Percentiles rank a stretch among this genome's conserved stretches.
Evolutionary conservation across 306 rosid genomes (phyloP).

Genomic region (Pterocarpus macrocarpus): DNA sequence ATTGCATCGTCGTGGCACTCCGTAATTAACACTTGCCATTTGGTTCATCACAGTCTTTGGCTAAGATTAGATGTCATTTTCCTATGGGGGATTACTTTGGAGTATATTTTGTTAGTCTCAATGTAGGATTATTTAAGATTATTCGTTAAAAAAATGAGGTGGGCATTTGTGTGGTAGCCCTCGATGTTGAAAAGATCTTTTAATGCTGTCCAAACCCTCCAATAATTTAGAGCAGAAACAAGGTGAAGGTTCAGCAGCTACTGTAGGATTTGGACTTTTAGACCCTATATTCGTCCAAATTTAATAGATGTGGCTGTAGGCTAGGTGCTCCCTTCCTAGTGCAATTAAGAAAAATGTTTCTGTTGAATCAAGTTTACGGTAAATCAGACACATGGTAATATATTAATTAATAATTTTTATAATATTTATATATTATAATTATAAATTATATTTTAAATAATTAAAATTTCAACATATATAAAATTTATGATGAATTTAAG

Average conservation of each 20-base stretch:
- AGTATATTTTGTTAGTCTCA: slow-evolving; percentile 44
- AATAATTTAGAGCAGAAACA: slow-evolving; percentile 21
- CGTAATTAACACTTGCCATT: slow-evolving; percentile 18
- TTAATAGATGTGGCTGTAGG: background rate
- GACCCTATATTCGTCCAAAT: slow-evolving; percentile 25
- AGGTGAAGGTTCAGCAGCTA: background rate
- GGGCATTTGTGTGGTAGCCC: background rate
- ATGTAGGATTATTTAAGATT: slow-evolving; percentile 19
- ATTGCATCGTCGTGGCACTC: slow-evolving; percentile 36
- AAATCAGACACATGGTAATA: too few relatives aligned
- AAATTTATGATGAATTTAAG: too few relatives aligned
- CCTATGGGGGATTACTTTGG: slow-evolving; percentile 38
- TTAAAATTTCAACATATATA: too few relatives aligned
- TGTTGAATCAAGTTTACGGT: too few relatives aligned
- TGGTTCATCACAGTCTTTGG: slow-evolving; percentile 21
- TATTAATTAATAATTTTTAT: too few relatives aligned
- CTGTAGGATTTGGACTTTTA: slow-evolving; percentile 20
- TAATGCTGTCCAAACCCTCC: slow-evolving; percentile 3
- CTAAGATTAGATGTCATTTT: slow-evolving; percentile 41
- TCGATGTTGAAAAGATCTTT: slow-evolving; percentile 15
- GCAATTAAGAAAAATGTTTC: background rate
- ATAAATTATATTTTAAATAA: too few relatives aligned
- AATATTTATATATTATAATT: too few relatives aligned
- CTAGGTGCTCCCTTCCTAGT: background rate
- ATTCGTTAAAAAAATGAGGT: slow-evolving; percentile 16